A percentile compares a stretch with the other conserved stretches of the same genome.
phyloP scores from a whole-genome alignment of 2,329 filamentous ascomycete genomes.

The Chalara sp. region DNA sequence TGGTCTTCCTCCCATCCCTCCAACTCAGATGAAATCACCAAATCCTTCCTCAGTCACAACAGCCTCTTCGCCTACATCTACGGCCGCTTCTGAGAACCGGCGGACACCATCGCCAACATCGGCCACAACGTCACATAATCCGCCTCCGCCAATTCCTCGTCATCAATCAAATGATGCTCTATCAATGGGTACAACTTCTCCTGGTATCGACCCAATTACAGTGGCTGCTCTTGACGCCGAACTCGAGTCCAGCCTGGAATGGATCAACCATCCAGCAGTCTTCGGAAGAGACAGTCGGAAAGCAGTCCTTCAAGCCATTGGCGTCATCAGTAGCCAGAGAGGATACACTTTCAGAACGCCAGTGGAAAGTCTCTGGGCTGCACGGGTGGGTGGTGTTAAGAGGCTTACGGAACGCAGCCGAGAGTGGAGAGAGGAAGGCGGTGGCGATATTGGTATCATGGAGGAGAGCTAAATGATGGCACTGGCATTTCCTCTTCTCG shows the following conservation, averaged over 20 bases:
- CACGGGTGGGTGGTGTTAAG: constrained; percentile 73
- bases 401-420: constrained; percentile 75
- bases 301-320: constrained; percentile 91
- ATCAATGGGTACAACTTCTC: constrained; percentile 42
- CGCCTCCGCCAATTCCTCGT: constrained; percentile 37
- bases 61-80: constrained; percentile 19
- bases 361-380: constrained; percentile 84
- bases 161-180: constrained; percentile 43
- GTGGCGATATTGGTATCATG: constrained; percentile 25
- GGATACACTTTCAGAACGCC: constrained; percentile 90
- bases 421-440: constrained; percentile 81
- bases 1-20: constrained; percentile 81
- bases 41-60: constrained; percentile 7
- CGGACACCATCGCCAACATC: constrained; percentile 34
- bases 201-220: constrained; percentile 74
- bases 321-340: constrained; percentile 90
- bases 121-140: constrained; percentile 30
- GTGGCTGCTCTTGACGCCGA: constrained; percentile 87
- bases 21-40: constrained; percentile 35
- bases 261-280: constrained; percentile 95
- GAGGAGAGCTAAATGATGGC: constrained; percentile 22
- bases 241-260: constrained; percentile 84
- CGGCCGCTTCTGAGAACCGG: constrained; percentile 27
- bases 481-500: too few species aligned
- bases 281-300: constrained; percentile 93